phyloP scores from a whole-genome alignment of 768 basidiomycete species.

The Dendrothele bispora region DNA sequence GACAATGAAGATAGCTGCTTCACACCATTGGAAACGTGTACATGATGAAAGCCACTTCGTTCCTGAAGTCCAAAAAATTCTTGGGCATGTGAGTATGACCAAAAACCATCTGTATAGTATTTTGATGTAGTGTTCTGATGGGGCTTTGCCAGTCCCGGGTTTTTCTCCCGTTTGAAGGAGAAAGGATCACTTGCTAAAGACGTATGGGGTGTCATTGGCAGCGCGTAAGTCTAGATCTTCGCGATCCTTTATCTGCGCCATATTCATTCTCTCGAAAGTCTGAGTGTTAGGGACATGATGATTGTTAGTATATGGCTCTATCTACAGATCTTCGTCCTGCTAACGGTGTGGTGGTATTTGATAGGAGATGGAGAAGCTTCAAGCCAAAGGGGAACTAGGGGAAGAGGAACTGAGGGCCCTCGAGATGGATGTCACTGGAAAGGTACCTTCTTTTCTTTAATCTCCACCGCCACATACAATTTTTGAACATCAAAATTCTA shows the following conservation, averaged over 20 bases:
- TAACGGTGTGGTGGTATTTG: not conserved
- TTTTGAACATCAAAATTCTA: slow-evolving; percentile 21
- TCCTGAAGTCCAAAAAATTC: slow-evolving; percentile 88
- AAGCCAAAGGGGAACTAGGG: slow-evolving; percentile 83
- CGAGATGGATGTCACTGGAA: slow-evolving; percentile 92
- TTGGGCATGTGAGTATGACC: slow-evolving; percentile 72
- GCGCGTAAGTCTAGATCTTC: slow-evolving; percentile 65
- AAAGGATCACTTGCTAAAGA: slow-evolving; percentile 93
- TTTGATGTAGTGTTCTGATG: not conserved
- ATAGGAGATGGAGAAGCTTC: slow-evolving; percentile 88
- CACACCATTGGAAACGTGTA: slow-evolving; percentile 93
- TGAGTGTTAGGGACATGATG: slow-evolving; percentile 80
- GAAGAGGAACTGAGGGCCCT: slow-evolving; percentile 85
- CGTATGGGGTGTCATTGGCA: slow-evolving; percentile 94
- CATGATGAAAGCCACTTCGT: slow-evolving; percentile 89
- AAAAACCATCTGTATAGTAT: slow-evolving; percentile 4
- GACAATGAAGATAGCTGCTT: slow-evolving; percentile 53
- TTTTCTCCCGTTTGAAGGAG: slow-evolving; percentile 93
- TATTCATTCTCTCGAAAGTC: slow-evolving; percentile 26
- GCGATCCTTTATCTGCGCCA: slow-evolving; percentile 5
- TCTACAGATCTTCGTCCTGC: not conserved
- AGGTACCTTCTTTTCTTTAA: slow-evolving; percentile 43
- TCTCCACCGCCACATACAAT: not conserved
- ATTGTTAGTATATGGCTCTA: slow-evolving; percentile 32
- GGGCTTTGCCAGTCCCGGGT: slow-evolving; percentile 61